These are phyloP conservation scores for Aspergillus incahuasiensis DNA, from an alignment of 495 filamentous ascomycete species.

Conservation along the genomic window DNA sequence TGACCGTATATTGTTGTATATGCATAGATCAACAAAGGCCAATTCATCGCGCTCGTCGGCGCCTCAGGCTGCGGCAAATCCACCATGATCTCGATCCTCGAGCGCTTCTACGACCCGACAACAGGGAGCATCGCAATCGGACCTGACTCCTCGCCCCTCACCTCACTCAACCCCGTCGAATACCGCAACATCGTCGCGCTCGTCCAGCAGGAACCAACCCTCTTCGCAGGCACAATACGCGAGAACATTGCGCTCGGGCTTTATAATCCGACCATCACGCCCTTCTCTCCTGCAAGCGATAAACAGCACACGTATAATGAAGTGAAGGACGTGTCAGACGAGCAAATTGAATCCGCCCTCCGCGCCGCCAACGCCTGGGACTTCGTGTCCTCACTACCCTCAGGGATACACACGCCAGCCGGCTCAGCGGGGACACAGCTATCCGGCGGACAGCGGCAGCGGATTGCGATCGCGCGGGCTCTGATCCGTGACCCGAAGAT, in stretches of 20 bases:
- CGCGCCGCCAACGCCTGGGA: slow-evolving; percentile 89
- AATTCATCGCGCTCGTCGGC: slow-evolving; percentile 80
- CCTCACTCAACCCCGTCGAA: slow-evolving; percentile 63
- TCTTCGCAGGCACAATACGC: slow-evolving; percentile 79
- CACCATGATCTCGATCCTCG: slow-evolving; percentile 73
- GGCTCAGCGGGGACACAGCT: slow-evolving; percentile 74
- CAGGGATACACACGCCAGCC: slow-evolving; percentile 70
- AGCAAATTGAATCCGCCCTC: slow-evolving; percentile 66
- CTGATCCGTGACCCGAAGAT: slow-evolving; percentile 66
- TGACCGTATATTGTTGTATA: too few relatives aligned
- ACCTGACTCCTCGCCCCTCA: slow-evolving; percentile 73
- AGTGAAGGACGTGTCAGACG: slow-evolving; percentile 58
- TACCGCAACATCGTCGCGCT: slow-evolving; percentile 74
- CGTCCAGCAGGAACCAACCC: slow-evolving; percentile 80
- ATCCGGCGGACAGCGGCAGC: slow-evolving; percentile 80
- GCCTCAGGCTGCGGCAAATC: slow-evolving; percentile 80
- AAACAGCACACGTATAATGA: slow-evolving; percentile 20
- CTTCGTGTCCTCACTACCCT: slow-evolving; percentile 72
- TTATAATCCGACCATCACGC: slow-evolving; percentile 42
- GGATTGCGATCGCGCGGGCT: slow-evolving; percentile 72
- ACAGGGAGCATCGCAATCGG: slow-evolving; percentile 63
- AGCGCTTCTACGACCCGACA: slow-evolving; percentile 80
- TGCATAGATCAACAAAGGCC: slow-evolving; percentile 49
- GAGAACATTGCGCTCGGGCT: slow-evolving; percentile 62
- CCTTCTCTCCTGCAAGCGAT: neutral